Evolutionary conservation across 176 grass and related monocot genomes (phyloP).

Genomic region (Triticum dicoccoides): DNA sequence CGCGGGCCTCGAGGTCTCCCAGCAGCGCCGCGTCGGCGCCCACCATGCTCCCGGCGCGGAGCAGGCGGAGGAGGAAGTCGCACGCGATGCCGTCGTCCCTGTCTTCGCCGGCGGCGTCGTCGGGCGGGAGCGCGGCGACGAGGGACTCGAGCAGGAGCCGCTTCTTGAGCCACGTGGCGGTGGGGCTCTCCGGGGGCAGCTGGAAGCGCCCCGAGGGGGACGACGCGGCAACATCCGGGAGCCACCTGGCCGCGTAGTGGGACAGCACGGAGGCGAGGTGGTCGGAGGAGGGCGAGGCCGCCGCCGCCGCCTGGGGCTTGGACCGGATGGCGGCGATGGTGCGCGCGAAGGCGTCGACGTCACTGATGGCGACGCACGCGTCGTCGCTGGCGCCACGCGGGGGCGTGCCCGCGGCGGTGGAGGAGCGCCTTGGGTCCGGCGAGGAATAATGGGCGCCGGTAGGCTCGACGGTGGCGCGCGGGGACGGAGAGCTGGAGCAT

Average conservation of each 20-base stretch:
- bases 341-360: slow-evolving; percentile 72
- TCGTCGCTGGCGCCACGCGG: slow-evolving; percentile 28
- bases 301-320: slow-evolving; percentile 26
- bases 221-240: slow-evolving; percentile 63
- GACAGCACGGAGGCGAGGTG: slow-evolving; percentile 72
- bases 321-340: slow-evolving; percentile 69
- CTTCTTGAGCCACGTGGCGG: slow-evolving; percentile 77
- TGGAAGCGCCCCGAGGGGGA: slow-evolving; percentile 45
- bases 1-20: slow-evolving; percentile 69
- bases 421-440: slow-evolving; percentile 18
- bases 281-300: background rate
- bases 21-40: slow-evolving; percentile 61
- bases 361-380: slow-evolving; percentile 44
- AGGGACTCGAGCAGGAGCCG: slow-evolving; percentile 82
- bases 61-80: slow-evolving; percentile 70
- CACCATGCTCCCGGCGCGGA: slow-evolving; percentile 59
- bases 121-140: slow-evolving; percentile 66
- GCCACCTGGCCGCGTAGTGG: slow-evolving; percentile 78
- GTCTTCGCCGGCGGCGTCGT: background rate
- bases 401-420: background rate
- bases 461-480: background rate
- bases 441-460: background rate
- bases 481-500: background rate
- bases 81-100: slow-evolving; percentile 43
- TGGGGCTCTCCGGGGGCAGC: slow-evolving; percentile 63